Conservation (phyloP, 2,329 filamentous ascomycete species). For the Sporothrix humicola region DNA sequence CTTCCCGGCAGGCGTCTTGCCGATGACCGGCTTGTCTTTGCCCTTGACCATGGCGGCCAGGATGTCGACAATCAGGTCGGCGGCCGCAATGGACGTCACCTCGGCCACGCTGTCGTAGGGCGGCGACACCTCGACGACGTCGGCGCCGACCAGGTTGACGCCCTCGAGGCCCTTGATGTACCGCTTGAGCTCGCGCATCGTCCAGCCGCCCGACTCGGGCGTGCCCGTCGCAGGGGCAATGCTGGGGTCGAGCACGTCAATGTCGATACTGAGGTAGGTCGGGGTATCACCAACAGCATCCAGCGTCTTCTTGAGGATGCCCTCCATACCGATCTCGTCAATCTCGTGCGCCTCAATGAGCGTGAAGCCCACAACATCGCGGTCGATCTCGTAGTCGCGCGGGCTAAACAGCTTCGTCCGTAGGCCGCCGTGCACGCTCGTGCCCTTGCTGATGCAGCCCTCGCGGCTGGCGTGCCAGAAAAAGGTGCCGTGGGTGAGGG, state of each 20-base stretch:
- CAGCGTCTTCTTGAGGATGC: constrained; percentile 31
- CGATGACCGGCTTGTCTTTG: not conserved
- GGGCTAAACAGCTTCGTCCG: constrained; percentile 28
- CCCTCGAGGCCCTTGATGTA: constrained; percentile 81
- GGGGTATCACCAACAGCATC: constrained; percentile 52
- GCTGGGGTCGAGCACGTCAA: constrained; percentile 46
- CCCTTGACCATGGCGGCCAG: constrained; percentile 34
- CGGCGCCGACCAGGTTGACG: constrained; percentile 83
- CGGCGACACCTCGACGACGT: constrained; percentile 86
- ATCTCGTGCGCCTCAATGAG: constrained; percentile 72
- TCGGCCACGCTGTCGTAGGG: constrained; percentile 68
- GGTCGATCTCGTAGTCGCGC: constrained; percentile 68
- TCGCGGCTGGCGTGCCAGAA: constrained; percentile 83
- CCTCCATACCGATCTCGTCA: constrained; percentile 44
- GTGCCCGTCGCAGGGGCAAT: constrained; percentile 68
- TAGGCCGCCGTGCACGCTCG: constrained; percentile 50
- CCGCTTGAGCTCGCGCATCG: constrained; percentile 80
- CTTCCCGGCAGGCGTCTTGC: constrained; percentile 10
- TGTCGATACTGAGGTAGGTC: constrained; percentile 42
- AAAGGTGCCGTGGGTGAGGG: constrained; percentile 85
- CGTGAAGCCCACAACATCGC: constrained; percentile 82
- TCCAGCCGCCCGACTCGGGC: constrained; percentile 90
- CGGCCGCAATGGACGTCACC: constrained; percentile 34
- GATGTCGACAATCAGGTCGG: constrained; percentile 35
- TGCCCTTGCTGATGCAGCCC: constrained; percentile 79